Base-by-base conservation (phyloP, 139 green algal genomes). In the Haematococcus lacustris region DNA sequence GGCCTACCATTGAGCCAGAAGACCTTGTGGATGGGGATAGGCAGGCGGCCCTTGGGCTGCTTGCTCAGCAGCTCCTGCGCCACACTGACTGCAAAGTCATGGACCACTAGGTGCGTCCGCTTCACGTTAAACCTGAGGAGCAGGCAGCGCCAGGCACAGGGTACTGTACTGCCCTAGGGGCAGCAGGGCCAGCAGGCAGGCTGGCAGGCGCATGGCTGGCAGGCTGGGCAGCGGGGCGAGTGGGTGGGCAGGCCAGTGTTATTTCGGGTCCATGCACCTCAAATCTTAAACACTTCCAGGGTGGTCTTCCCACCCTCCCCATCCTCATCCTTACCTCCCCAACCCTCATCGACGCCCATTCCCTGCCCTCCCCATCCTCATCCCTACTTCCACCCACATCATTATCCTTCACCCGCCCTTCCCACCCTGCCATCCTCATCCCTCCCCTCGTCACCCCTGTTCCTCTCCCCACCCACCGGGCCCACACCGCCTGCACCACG, bases 1-100 rank as follows among this genome's bases (percentile, higher is more conserved):
- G n/a, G 26, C 53, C 13, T 26, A 64, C 53, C 53, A 30, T 64
- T 64, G 53, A 64, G 53, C 53, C 53, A 64, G 53, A 64, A 64
- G 17, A 64, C 33, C 53, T 64, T 64, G 9, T 32, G 23, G 21
- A 64, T 21, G 17, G 23, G 53, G 17, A 64, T 64, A 26, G 53
- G 21, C 53, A 64, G 53, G 17, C 53, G 17, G 21, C 53, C 26
- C 53, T 64, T 64, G 26, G 53, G 53, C 53, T 64, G 23, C 53
- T 26, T 64, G 53, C 26, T 21, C 23, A 64, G 53, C 53, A 64
- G 53, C 53, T 64, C 53, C 53, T 64, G 53, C 21, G 53, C 53
- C 53, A 64, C 53, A 35, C 23, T 35, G 21, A 64, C 53, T 21
- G 53, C 17, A 64, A 64, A 64, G 53, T 64, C 53, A 30, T 64